A percentile compares a stretch with the other conserved stretches of the same genome.
phyloP scores from a whole-genome alignment of 176 grass and related monocot genomes.

The Poa annua region DNA sequence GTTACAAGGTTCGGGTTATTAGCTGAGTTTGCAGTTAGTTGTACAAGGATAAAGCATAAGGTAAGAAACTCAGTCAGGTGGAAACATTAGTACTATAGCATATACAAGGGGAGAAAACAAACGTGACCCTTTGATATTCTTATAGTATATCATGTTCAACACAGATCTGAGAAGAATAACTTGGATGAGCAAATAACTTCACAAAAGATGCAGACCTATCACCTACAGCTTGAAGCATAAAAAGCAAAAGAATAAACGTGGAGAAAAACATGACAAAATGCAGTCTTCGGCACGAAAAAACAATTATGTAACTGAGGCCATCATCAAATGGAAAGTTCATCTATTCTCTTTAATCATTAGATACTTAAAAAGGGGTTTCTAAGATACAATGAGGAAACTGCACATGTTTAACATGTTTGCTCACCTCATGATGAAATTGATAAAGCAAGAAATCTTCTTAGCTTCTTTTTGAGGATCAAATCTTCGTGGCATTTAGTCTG shows the following conservation, averaged over 20 bases:
- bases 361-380: slow-evolving; percentile 38
- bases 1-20: too few species aligned
- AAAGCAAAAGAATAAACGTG: slow-evolving; percentile 16
- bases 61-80: too few species aligned
- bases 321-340: slow-evolving; percentile 54
- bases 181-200: slow-evolving; percentile 50
- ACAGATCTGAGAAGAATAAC: slow-evolving; percentile 42
- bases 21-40: too few species aligned
- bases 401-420: slow-evolving; percentile 55
- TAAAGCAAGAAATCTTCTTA: slow-evolving; percentile 51
- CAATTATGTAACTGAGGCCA: slow-evolving; percentile 48
- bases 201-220: slow-evolving; percentile 44
- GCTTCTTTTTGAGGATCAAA: neutral
- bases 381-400: slow-evolving; percentile 36
- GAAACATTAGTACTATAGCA: neutral
- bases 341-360: slow-evolving; percentile 50
- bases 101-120: slow-evolving; percentile 19
- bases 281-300: slow-evolving; percentile 36
- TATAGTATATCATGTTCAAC: slow-evolving; percentile 29
- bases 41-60: too few species aligned
- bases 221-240: slow-evolving; percentile 35
- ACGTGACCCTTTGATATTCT: slow-evolving; percentile 36
- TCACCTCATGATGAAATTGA: slow-evolving; percentile 35
- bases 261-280: slow-evolving; percentile 53
- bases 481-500: slow-evolving; percentile 7